Base-by-base conservation (phyloP, 2,329 filamentous ascomycete species). In the Penicillium oxalicum region DNA sequence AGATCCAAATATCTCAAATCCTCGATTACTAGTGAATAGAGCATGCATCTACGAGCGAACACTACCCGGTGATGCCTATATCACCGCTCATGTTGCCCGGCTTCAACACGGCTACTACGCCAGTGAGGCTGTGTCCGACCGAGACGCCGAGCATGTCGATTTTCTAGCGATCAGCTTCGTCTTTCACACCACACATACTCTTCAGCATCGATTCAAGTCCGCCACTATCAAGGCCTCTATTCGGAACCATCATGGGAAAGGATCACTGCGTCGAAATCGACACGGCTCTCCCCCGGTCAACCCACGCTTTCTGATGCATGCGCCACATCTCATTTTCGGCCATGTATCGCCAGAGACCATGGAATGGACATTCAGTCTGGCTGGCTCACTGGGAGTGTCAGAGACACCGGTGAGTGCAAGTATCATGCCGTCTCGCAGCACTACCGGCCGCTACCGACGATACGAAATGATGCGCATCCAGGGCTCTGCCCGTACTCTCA, bases 401-500 rank as follows among this genome's bases (percentile, higher is more conserved):
- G 70, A 76, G 45, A 60, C 68, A 1, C 74, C 74, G 1, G 54
- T 73, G 5, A 67, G 62, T 37, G 72, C 73, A 18, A 70, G 64
- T 24, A 9, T 76, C 1, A 70, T 67, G 6, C 73, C 73, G 2
- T 66, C 67, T 2, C 72, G 70, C 9, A 70, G 67, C 4, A 48
- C 72, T 18, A 70, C 65, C 25, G 62, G 66, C 4, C 67, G 64
- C 13, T 76, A 74, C 57, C 70, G 69, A 36, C 61, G 74, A 25
- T 75, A 72, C 49, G 72, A 75, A 49, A 76, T 76, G 74, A 74
- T 76, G 70, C 68, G 70, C 43, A 74, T 76, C 26, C 74, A 76
- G 55, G 74, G 74, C 8, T 76, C 73, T 0, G 63, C 70, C 8
- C 70, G 74, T 9, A 72, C 71, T 1, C 50, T 70, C 28, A 65